Evolutionary conservation across 495 filamentous ascomycete genomes (phyloP), one percentile per base, ranked within the genome.

Genomic region (Xylaria venustula): DNA sequence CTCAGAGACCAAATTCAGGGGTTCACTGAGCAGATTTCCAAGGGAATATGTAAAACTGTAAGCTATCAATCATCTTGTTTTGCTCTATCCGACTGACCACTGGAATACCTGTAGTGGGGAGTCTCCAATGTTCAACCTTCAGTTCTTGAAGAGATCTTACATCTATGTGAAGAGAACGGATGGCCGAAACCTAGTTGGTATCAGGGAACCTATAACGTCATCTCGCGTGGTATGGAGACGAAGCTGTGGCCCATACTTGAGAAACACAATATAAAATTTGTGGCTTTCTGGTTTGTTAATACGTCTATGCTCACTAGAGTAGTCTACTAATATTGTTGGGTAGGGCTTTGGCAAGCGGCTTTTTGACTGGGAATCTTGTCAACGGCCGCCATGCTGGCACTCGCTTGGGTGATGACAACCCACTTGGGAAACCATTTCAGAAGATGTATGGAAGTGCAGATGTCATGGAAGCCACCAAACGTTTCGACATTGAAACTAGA

Each of bases 231-330:
- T 22, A 63, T 61, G 45, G 69, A 72, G 23, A 62, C 54, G 7
- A 51, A 57, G 22, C 68, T 84, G 2, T 68, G 83, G 3, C 82
- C 82, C 1, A 61, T 78, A 5, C 76, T 86, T 1, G 78, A 75
- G 54, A 72, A 78, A 25, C 76, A 81, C 51, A 64, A 69, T 7
- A 79, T 85, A n/a, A 28, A 65, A 2, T 83, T 80, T 60, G 73
- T 79, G 44, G 81, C 80, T 2, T 85, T 76, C 69, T 26, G 75
- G 75, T 62, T 63, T 22, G 37, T 62, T 1, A n/a, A n/a, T n/a
- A n/a, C n/a, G n/a, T n/a, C n/a, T n/a, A n/a, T n/a, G n/a, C n/a
- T n/a, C n/a, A n/a, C n/a, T n/a, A n/a, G n/a, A n/a, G n/a, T n/a
- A n/a, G n/a, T n/a, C n/a, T n/a, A n/a, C n/a, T n/a, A n/a, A n/a